Conservation (phyloP, 208 protist species). For the Tritrichomonas musculus region DNA sequence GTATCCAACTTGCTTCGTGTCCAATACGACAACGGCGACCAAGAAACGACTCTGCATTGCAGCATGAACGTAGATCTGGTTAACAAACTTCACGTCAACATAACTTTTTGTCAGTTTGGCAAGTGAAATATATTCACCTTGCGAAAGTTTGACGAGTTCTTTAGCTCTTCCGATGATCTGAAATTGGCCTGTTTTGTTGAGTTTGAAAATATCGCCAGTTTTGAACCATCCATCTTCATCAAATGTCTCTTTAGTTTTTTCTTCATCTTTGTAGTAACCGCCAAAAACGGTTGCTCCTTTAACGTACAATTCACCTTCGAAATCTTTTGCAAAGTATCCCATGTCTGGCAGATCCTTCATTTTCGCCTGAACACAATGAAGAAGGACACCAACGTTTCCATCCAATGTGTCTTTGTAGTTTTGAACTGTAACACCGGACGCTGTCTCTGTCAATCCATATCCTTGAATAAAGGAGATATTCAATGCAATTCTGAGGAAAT, state of each 20-base stretch:
- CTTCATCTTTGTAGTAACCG: background rate
- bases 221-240: no score
- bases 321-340: background rate
- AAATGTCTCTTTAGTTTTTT: background rate
- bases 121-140: slow-evolving; percentile 21
- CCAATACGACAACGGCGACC: background rate
- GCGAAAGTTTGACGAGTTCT: background rate
- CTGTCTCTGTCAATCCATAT: slow-evolving; percentile 39
- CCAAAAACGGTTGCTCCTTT: background rate
- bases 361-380: background rate
- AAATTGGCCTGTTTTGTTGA: background rate
- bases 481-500: slow-evolving; percentile 36
- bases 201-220: background rate
- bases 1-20: background rate
- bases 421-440: background rate
- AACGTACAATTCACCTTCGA: background rate
- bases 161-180: background rate
- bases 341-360: background rate
- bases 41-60: background rate
- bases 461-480: slow-evolving; percentile 28
- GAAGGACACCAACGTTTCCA: background rate
- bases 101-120: background rate
- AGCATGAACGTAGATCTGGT: background rate
- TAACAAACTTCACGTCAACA: background rate
- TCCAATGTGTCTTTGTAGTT: background rate